Evolutionary conservation across 768 basidiomycete species (phyloP).

Genomic region (Mycena filopes): DNA sequence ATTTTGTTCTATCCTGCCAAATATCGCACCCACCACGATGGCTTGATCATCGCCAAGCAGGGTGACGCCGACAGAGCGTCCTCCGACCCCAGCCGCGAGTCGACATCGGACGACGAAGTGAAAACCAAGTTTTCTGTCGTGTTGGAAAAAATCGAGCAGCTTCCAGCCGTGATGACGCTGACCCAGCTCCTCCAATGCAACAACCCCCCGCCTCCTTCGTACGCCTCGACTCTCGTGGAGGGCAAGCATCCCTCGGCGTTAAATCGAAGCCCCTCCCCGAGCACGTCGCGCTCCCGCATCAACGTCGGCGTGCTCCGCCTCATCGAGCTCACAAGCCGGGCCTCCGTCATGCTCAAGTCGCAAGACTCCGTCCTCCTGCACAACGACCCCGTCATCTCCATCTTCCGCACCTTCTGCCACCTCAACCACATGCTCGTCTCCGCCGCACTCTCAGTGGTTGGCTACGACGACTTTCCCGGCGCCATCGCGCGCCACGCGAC

Average conservation of each 20-base stretch:
- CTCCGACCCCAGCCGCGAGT: slow-evolving; percentile 9
- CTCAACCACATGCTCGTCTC: slow-evolving; percentile 75
- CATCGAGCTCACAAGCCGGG: slow-evolving; percentile 89
- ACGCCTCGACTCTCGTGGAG: slow-evolving; percentile 29
- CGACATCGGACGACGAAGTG: slow-evolving; percentile 47
- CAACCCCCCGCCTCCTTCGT: slow-evolving; percentile 3
- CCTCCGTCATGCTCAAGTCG: slow-evolving; percentile 87
- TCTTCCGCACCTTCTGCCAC: slow-evolving; percentile 82
- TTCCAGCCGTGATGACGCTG: slow-evolving; percentile 85
- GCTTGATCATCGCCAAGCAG: slow-evolving; percentile 17
- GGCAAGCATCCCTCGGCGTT: slow-evolving; percentile 37
- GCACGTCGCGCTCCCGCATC: slow-evolving; percentile 39
- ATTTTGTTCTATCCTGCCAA: slow-evolving; percentile 79
- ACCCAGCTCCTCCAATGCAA: slow-evolving; percentile 72
- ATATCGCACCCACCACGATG: slow-evolving; percentile 57
- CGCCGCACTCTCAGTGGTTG: slow-evolving; percentile 79
- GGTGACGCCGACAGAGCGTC: slow-evolving; percentile 33
- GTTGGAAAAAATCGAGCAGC: slow-evolving; percentile 82
- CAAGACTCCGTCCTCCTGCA: slow-evolving; percentile 74
- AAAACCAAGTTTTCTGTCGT: slow-evolving; percentile 77
- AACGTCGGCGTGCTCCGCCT: slow-evolving; percentile 84
- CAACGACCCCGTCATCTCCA: slow-evolving; percentile 76
- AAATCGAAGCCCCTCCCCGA: neutral
- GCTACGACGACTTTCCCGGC: slow-evolving; percentile 74
- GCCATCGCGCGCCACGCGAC: slow-evolving; percentile 71